Evolutionary conservation across 495 filamentous ascomycete species (phyloP), one percentile per base, ranked within the genome.

Genomic region (Barbatosphaeria neglecta): DNA sequence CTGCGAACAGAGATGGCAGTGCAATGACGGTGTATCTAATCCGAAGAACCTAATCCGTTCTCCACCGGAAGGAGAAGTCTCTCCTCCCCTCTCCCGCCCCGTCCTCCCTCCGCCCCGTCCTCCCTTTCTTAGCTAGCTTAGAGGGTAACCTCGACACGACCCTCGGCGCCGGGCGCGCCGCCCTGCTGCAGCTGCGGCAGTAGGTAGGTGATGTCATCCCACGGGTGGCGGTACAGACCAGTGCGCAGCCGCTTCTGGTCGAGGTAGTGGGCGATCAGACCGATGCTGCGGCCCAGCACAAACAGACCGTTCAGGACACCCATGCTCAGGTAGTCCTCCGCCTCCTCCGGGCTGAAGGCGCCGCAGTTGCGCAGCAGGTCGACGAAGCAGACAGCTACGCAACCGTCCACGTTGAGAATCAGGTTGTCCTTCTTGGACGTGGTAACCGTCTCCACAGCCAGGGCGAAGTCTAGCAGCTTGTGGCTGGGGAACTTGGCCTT

Each of bases 371-470:
- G 86, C 69, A 98, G 78, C 51, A 98, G 72, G 56, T 98, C 92
- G 47, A 98, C 88, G 68, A 98, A 98, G 81, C 90, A 97, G 61
- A 98, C 92, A 54, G 92, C 92, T 55, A 98, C 80, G 66, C 87
- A 94, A 52, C 92, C 92, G 65, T 98, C 92, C 45, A 98, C 92
- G 76, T 98, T 98, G 52, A 98, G 83, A 58, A 98, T 98, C 48
- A 98, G 81, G 78, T 97, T 98, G 74, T 98, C 92, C 80, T 98
- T 98, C 84, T 98, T 98, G 53, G 88, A 95, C 8, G 92, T 98
- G 24, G 92, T 98, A 52, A 98, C 92, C 2, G 86, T 84, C 79
- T 98, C 92, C 45, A 98, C 92, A 9, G 92, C 92, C 62, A 98
- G 83, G 56, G 92, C 92, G 67, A 94, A 98, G 73, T 98, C 92